Evolutionary conservation across 2,329 filamentous ascomycete species (phyloP).

Genomic region (Fusarium sterilihyphosum): DNA sequence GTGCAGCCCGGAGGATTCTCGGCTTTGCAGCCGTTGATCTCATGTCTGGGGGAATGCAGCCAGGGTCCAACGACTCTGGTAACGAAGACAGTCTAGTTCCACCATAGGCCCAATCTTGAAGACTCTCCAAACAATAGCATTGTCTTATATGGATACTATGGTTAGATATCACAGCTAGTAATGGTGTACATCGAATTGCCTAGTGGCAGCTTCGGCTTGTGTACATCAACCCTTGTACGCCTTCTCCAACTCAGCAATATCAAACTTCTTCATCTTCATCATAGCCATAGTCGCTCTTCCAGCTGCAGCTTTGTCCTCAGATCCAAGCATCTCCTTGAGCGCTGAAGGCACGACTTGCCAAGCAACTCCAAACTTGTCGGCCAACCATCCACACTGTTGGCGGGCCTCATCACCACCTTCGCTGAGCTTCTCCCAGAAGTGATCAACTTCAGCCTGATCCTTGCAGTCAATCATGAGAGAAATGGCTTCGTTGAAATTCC

Average conservation of each 20-base stretch:
- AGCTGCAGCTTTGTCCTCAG: slow-evolving; percentile 49
- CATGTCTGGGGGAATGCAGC: neutral
- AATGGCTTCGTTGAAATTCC: slow-evolving; percentile 53
- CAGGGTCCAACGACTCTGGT: neutral
- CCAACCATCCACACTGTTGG: slow-evolving; percentile 57
- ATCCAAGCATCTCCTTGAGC: slow-evolving; percentile 48
- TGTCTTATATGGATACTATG: too few species aligned
- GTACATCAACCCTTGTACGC: slow-evolving; percentile 40
- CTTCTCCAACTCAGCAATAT: slow-evolving; percentile 51
- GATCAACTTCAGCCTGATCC: slow-evolving; percentile 58
- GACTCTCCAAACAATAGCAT: neutral
- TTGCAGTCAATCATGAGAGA: slow-evolving; percentile 57
- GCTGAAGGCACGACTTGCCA: slow-evolving; percentile 58
- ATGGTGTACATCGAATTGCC: neutral
- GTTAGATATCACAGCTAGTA: neutral
- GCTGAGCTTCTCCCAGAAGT: slow-evolving; percentile 56
- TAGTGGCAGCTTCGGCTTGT: neutral
- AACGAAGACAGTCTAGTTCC: neutral
- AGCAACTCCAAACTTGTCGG: slow-evolving; percentile 56
- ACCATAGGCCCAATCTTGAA: neutral
- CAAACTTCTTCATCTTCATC: slow-evolving; percentile 56
- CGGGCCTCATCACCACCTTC: slow-evolving; percentile 51
- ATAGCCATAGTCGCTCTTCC: slow-evolving; percentile 48
- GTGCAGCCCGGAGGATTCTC: neutral
- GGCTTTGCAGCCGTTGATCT: neutral